phyloP scores from a whole-genome alignment of 2,329 filamentous ascomycete genomes.

The Ascochyta clinopodiicola region DNA sequence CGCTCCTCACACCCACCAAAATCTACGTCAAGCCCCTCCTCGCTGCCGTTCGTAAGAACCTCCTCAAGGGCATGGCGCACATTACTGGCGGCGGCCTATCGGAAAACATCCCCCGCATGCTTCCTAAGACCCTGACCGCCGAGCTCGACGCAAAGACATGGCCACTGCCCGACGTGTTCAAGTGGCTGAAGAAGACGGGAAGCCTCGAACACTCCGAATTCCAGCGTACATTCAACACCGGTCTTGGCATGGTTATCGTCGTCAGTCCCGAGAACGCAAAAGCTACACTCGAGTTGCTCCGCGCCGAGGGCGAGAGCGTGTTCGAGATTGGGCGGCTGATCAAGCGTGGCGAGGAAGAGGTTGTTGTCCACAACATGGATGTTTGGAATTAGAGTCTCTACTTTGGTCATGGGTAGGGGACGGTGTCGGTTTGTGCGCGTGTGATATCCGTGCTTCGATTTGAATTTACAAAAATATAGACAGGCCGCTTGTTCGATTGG shows the following conservation, averaged over 20 bases:
- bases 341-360: slow-evolving; percentile 56
- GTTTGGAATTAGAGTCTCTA: slow-evolving; percentile 41
- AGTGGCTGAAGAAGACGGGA: slow-evolving; percentile 79
- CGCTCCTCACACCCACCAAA: slow-evolving; percentile 84
- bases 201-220: slow-evolving; percentile 80
- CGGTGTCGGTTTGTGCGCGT: no score
- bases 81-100: slow-evolving; percentile 93
- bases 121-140: slow-evolving; percentile 78
- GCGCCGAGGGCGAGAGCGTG: slow-evolving; percentile 76
- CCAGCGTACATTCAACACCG: slow-evolving; percentile 92
- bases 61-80: slow-evolving; percentile 92
- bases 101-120: slow-evolving; percentile 94
- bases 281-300: slow-evolving; percentile 65
- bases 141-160: slow-evolving; percentile 80
- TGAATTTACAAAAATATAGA: no score
- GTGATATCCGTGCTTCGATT: slow-evolving; percentile 2
- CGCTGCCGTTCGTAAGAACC: slow-evolving; percentile 63
- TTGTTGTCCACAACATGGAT: slow-evolving; percentile 65
- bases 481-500: no score
- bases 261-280: slow-evolving; percentile 71
- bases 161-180: slow-evolving; percentile 79
- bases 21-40: slow-evolving; percentile 91
- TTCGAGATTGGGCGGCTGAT: slow-evolving; percentile 77
- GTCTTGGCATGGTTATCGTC: slow-evolving; percentile 91
- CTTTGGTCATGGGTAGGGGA: neutral